Evolutionary conservation across 2,329 filamentous ascomycete species (phyloP), one percentile per base, ranked within the genome.

Genomic region (Paecilomyces dactylethromorphus): DNA sequence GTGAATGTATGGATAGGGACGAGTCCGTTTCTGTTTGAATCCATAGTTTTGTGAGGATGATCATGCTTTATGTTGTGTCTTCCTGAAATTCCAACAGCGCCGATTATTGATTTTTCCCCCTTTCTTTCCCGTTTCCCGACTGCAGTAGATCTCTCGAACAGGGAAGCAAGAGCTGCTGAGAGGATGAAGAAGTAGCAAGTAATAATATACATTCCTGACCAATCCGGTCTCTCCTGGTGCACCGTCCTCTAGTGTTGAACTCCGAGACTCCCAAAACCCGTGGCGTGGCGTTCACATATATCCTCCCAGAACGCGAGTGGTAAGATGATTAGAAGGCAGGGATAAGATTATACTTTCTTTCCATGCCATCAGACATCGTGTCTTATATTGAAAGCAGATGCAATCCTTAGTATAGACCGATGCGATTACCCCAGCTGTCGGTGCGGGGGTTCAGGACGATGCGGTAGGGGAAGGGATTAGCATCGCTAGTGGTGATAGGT

Each of bases 391-490:
- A 53, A 35, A 22, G 22, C 52, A 33, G 24, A 39, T 58, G 45
- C 32, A 15, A 60, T 56, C 58, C 53, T 76, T 70, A 89, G 72
- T 90, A 90, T 60, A 91, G 85, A 26, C 90, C 89, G 76, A 93
- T 91, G 45, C 90, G 83, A 58, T 87, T 84, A 54, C 90, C 86
- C 91, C 91, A 93, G 56, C 87, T 84, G 62, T 89, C 87, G 60
- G 87, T 83, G 69, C 91, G 91, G 59, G 91, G 91, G 70, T 96
- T 94, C 60, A 97, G 86, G 61, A 88, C 84, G 70, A 97, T 96
- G 74, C 92, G 89, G 76, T 96, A 97, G 0, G 93, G 93, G 70
- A 97, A 99, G 0, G 94, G 93, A 73, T 97, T 97, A 54, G 89
- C 81, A 62, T 93, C 91, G 70, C 87, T 92, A 22, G 92, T 94